Evolutionary conservation across 257 asterid genomes (phyloP).

Genomic region (Salvia splendens): DNA sequence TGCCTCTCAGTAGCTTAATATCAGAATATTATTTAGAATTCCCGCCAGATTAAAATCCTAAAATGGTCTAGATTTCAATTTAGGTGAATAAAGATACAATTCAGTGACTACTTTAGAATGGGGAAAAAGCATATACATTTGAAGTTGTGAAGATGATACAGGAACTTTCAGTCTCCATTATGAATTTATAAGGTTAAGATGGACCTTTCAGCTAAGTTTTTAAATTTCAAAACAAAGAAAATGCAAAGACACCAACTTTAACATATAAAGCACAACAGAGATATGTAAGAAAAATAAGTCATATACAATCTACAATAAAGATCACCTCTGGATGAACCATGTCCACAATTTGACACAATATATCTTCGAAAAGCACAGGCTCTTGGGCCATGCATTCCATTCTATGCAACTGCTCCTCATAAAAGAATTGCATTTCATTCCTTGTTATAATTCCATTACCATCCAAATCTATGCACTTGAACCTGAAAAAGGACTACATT

Average conservation of each 20-base stretch:
- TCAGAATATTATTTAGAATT: no score
- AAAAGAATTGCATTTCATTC: conserved; percentile 96
- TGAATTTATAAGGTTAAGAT: not conserved
- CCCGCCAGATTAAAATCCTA: conserved; percentile 5
- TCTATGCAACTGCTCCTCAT: conserved; percentile 98
- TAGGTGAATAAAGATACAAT: not conserved
- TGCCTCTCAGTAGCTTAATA: no score
- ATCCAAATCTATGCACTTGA: conserved; percentile 98
- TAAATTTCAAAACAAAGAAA: conserved; percentile 3
- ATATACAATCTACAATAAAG: conserved; percentile 17
- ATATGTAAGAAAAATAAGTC: conserved; percentile 9
- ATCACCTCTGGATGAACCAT: conserved; percentile 92
- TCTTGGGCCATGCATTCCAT: conserved; percentile 99
- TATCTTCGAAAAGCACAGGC: conserved; percentile 99
- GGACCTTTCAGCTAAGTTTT: conserved; percentile 7
- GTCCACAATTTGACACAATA: conserved; percentile 96
- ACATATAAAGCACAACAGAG: conserved; percentile 20
- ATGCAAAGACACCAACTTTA: conserved; percentile 3
- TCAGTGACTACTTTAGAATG: no score
- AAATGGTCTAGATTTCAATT: not conserved
- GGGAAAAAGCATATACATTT: not conserved
- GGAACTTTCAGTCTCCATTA: not conserved
- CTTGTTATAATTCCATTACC: conserved; percentile 93
- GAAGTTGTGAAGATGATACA: not conserved
- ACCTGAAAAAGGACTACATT: conserved; percentile 55